Evolutionary conservation across 345 rosid genomes (phyloP), one percentile per base, ranked within the genome.

Genomic region (Draba incana): DNA sequence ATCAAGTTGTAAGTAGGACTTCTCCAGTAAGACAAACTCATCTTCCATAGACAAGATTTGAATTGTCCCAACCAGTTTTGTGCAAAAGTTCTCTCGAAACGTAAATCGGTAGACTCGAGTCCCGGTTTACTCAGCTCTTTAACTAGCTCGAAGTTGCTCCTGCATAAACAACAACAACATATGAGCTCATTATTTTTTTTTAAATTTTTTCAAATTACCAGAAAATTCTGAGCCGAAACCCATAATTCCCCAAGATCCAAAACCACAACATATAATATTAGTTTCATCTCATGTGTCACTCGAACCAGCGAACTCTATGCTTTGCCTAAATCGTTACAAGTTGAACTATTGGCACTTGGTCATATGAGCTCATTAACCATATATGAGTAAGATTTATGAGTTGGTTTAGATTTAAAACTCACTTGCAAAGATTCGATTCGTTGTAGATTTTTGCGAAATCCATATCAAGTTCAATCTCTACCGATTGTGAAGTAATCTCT

Each of bases 31-130:
- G 98, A 84, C 41, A 86, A 68, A 33, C 81, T 70, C 68, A 76
- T 90, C 74, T 92, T 92, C 98, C 98, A 89, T 12, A 92, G 52
- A 75, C 92, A 89, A 42, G 79, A 78, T 69, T 79, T 84, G 77
- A 92, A 84, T 53, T 89, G 98, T 52, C 63, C 96, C 87, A 81
- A 79, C 41, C 81, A 79, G 13, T 75, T 84, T 55, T 80, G 89
- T 0, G 92, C 65, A 68, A 72, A 87, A 9, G 76, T 78, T 54
- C 82, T 82, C 1, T 78, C 75, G 69, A 89, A 92, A 70, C 74
- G 80, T 70, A 92, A 56, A 12, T 83, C 92, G 35, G 46, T 81
- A 27, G 92, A 87, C 48, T 78, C 83, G 0, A 66, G 62, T 15
- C 67, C 64, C 2, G 92, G 88, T 55, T 49, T 30, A 52, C 86